phyloP scores from a whole-genome alignment of 2,329 filamentous ascomycete genomes.

The Blastomyces parvus region DNA sequence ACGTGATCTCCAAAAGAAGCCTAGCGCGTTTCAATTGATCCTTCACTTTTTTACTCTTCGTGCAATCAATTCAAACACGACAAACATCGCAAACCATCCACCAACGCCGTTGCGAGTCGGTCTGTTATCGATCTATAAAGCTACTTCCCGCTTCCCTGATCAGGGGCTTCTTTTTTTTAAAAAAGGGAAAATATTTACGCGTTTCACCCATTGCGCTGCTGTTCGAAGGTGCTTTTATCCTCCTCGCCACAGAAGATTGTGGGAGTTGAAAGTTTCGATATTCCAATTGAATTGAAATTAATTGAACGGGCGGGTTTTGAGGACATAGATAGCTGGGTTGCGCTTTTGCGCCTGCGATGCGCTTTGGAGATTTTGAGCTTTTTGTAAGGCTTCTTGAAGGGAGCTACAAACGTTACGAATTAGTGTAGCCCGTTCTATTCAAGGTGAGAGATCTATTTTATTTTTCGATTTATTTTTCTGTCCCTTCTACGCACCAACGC shows the following conservation, averaged over 20 bases:
- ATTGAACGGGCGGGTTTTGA: background rate
- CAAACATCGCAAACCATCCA: slow-evolving; percentile 3
- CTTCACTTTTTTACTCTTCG: background rate
- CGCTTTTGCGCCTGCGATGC: background rate
- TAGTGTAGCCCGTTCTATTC: background rate
- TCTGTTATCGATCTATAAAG: background rate
- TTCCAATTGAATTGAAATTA: background rate
- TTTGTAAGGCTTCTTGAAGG: background rate
- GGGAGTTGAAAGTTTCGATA: background rate
- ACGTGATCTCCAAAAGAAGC: background rate
- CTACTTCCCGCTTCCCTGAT: background rate
- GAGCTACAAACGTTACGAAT: too few species aligned
- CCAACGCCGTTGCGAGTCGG: too few species aligned
- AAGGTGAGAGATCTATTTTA: background rate
- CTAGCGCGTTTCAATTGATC: background rate
- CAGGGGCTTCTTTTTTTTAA: background rate
- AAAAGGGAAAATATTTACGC: background rate
- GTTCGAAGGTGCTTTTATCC: background rate
- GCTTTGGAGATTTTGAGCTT: background rate
- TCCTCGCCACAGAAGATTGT: background rate
- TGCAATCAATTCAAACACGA: slow-evolving; percentile 7
- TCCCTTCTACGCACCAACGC: too few species aligned
- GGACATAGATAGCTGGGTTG: background rate
- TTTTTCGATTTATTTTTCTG: too few species aligned
- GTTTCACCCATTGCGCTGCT: background rate